Conservation (phyloP, 495 filamentous ascomycete species). For the Tricharina praecox region DNA sequence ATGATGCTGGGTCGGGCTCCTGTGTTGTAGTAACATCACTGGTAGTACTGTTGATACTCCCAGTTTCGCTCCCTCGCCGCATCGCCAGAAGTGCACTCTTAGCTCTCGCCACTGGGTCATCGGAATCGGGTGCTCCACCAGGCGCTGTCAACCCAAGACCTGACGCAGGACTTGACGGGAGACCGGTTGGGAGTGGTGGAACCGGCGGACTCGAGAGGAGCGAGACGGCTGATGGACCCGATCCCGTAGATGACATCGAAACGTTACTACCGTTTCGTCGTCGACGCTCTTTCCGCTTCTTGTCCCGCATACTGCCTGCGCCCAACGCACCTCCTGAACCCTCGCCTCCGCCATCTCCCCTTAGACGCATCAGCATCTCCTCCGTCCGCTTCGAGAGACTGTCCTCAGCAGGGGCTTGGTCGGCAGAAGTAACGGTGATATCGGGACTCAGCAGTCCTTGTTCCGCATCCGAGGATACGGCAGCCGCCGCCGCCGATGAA, state of each 20-base stretch:
- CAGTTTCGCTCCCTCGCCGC: constrained; percentile 12
- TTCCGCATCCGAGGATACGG: background rate
- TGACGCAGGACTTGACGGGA: background rate
- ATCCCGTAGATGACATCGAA: background rate
- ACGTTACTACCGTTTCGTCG: constrained; percentile 24
- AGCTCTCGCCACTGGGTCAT: constrained; percentile 30
- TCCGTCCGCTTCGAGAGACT: constrained; percentile 19
- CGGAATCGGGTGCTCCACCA: background rate
- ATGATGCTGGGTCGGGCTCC: background rate
- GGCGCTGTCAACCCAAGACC: background rate
- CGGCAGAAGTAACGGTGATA: constrained; percentile 5
- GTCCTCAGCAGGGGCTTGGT: constrained; percentile 17
- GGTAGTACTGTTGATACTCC: constrained; percentile 2
- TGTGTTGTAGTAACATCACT: background rate
- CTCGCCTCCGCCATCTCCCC: constrained; percentile 14
- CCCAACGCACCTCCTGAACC: background rate
- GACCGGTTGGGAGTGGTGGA: constrained; percentile 2
- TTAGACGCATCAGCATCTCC: constrained; percentile 20
- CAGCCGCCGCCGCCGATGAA: background rate
- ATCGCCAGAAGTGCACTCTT: constrained; percentile 33
- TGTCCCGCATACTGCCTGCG: constrained; percentile 19
- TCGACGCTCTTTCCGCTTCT: constrained; percentile 20
- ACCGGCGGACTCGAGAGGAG: background rate
- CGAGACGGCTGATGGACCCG: background rate
- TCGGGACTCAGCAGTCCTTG: background rate